Conservation (phyloP, 108 stramenopile species). For the Cyclotella choctawhatcheeana region DNA sequence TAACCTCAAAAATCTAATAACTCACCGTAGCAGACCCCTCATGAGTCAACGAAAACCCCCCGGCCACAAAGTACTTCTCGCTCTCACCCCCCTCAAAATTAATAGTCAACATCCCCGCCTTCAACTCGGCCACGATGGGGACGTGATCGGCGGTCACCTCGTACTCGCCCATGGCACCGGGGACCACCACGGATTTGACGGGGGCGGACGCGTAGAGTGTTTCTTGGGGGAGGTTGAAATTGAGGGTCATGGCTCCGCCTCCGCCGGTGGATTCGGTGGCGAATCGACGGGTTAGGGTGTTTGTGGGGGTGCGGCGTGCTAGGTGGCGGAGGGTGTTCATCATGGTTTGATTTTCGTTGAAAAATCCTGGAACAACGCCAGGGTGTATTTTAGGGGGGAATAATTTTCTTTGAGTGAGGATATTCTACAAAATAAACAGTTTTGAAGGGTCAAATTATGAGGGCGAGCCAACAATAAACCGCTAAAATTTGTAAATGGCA, state of each 20-base stretch:
- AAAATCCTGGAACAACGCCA: no score
- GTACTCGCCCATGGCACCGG: slow-evolving; percentile 95
- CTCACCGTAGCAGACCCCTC: slow-evolving; percentile 91
- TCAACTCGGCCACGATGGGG: slow-evolving; percentile 95
- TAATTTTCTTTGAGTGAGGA: no score
- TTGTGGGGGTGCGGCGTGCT: slow-evolving; percentile 38
- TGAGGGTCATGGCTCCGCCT: slow-evolving; percentile 89
- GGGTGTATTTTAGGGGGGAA: background rate
- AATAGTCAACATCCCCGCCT: slow-evolving; percentile 95
- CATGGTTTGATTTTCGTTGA: slow-evolving; percentile 27
- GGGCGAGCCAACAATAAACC: no score
- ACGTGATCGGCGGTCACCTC: slow-evolving; percentile 96
- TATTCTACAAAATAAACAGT: no score
- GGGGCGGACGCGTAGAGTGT: slow-evolving; percentile 88
- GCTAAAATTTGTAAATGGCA: no score
- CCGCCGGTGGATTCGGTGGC: slow-evolving; percentile 55
- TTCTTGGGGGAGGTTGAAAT: slow-evolving; percentile 93
- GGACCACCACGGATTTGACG: slow-evolving; percentile 87
- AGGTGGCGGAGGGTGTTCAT: slow-evolving; percentile 51
- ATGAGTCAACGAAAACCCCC: slow-evolving; percentile 95
- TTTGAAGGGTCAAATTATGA: no score
- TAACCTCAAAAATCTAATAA: slow-evolving; percentile 25
- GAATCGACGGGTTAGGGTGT: slow-evolving; percentile 45
- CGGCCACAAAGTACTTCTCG: slow-evolving; percentile 97
- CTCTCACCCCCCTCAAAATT: slow-evolving; percentile 86